Conservation (phyloP, 2,329 filamentous ascomycete species). For the Ceratocystis eucalypticola region DNA sequence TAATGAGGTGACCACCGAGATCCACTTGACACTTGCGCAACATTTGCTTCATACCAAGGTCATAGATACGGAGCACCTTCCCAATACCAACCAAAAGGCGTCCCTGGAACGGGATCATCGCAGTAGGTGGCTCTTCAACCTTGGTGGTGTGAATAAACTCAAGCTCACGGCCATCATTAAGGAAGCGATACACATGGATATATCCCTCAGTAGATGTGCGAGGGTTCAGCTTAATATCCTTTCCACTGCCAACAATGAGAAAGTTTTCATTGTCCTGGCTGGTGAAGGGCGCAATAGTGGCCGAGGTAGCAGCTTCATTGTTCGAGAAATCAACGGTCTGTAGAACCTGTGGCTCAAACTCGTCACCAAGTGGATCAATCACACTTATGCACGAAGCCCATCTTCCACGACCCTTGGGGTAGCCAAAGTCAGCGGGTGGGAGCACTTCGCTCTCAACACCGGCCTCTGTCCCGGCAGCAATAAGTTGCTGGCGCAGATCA, state of each 20-base stretch:
- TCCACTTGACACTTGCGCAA: slow-evolving; percentile 81
- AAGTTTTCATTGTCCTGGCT: slow-evolving; percentile 83
- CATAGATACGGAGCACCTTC: slow-evolving; percentile 70
- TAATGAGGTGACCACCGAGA: slow-evolving; percentile 68
- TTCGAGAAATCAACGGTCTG: slow-evolving; percentile 70
- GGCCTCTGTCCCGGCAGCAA: slow-evolving; percentile 55
- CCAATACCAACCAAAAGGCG: slow-evolving; percentile 77
- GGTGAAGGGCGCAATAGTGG: slow-evolving; percentile 70
- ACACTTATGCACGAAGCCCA: slow-evolving; percentile 96
- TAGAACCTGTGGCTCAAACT: slow-evolving; percentile 47
- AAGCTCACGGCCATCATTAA: slow-evolving; percentile 71
- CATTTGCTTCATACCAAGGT: slow-evolving; percentile 83
- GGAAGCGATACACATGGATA: slow-evolving; percentile 84
- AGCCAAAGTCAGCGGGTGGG: slow-evolving; percentile 73
- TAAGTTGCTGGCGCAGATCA: slow-evolving; percentile 58
- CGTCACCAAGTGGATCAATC: slow-evolving; percentile 50
- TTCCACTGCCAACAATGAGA: slow-evolving; percentile 85
- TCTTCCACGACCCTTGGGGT: slow-evolving; percentile 66
- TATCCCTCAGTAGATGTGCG: slow-evolving; percentile 65
- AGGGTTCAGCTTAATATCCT: slow-evolving; percentile 71
- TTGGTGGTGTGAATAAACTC: slow-evolving; percentile 96
- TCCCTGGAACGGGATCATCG: slow-evolving; percentile 87
- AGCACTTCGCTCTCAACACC: slow-evolving; percentile 61
- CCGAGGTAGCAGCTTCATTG: slow-evolving; percentile 83
- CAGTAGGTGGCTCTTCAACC: slow-evolving; percentile 74